phyloP scores from a whole-genome alignment of 2,329 filamentous ascomycete species.

The Xylariaceae sp. region DNA sequence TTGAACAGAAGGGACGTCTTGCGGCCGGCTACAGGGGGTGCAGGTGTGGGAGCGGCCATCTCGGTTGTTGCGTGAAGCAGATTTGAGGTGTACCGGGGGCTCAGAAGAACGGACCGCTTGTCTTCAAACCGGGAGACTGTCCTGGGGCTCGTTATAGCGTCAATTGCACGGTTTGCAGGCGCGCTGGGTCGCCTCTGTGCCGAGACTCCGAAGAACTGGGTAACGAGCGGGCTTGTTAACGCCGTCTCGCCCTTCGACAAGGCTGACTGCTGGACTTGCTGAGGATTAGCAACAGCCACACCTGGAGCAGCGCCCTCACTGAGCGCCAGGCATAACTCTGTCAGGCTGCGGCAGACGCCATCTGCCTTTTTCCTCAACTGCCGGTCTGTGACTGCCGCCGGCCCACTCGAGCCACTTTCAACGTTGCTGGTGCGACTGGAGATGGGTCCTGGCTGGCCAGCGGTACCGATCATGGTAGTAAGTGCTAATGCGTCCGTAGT shows the following conservation, averaged over 20 bases:
- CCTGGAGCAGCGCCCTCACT: conserved; percentile 54
- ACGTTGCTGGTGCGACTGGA: conserved; percentile 61
- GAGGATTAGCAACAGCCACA: conserved; percentile 32
- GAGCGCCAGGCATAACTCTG: conserved; percentile 83
- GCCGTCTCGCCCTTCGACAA: conserved; percentile 25
- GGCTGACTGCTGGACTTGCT: conserved; percentile 25
- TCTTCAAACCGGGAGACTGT: conserved; percentile 49
- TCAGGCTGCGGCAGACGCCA: conserved; percentile 85
- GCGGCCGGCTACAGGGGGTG: conserved; percentile 33
- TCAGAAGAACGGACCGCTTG: conserved; percentile 43
- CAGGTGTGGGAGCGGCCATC: conserved; percentile 7
- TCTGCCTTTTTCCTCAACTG: conserved; percentile 87
- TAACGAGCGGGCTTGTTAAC: conserved; percentile 41
- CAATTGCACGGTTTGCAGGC: conserved; percentile 35
- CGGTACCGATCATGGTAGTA: conserved; percentile 69
- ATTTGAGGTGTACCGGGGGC: conserved; percentile 37
- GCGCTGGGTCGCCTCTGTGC: conserved; percentile 35
- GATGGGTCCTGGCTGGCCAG: conserved; percentile 62
- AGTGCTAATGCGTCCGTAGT: conserved; percentile 76
- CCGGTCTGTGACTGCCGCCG: conserved; percentile 69
- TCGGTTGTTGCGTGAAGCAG: conserved; percentile 38
- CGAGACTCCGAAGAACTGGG: conserved; percentile 34
- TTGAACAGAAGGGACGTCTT: conserved; percentile 49
- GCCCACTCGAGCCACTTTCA: conserved; percentile 40
- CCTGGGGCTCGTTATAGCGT: conserved; percentile 40